Evolutionary conservation across 2,329 filamentous ascomycete genomes (phyloP).

Genomic region (Monilinia vaccinii-corymbosi): DNA sequence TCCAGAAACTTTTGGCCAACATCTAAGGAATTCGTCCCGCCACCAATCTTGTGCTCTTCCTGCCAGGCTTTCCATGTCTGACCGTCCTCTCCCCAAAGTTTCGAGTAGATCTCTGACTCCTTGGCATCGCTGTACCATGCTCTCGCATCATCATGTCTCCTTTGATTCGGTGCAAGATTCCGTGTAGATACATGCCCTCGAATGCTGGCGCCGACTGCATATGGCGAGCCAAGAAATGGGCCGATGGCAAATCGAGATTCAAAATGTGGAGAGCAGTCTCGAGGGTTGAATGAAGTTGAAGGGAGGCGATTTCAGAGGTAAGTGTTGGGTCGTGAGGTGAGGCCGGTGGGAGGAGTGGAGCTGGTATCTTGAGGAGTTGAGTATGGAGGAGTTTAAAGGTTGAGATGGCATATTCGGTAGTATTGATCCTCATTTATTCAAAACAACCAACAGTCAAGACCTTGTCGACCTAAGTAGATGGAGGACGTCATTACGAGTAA

Average conservation of each 20-base stretch:
- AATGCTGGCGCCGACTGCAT: constrained; percentile 40
- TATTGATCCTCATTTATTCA: not conserved
- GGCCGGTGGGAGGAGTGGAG: constrained; percentile 25
- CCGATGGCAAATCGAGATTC: constrained; percentile 40
- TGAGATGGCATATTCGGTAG: not conserved
- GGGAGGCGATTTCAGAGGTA: constrained; percentile 24
- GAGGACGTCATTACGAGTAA: not conserved
- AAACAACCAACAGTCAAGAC: too few species aligned
- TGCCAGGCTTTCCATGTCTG: constrained; percentile 7
- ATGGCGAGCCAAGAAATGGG: constrained; percentile 43
- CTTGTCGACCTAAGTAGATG: not conserved
- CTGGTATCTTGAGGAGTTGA: constrained; percentile 2
- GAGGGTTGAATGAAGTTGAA: constrained; percentile 37
- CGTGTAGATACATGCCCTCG: constrained; percentile 43
- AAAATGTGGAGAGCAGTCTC: constrained; percentile 43
- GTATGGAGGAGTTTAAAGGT: not conserved
- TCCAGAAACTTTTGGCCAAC: constrained; percentile 33
- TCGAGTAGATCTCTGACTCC: constrained; percentile 29
- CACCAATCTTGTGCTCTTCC: not conserved
- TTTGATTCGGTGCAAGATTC: constrained; percentile 41
- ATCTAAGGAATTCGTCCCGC: constrained; percentile 20
- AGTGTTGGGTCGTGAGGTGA: constrained; percentile 14
- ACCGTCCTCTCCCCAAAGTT: constrained; percentile 27
- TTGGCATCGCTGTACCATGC: constrained; percentile 40
- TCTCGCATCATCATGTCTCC: constrained; percentile 40